Percentiles rank a stretch among this genome's conserved stretches.
phyloP scores from a whole-genome alignment of 192 early-diverging fungal genomes.

The Coemansia sp. region DNA sequence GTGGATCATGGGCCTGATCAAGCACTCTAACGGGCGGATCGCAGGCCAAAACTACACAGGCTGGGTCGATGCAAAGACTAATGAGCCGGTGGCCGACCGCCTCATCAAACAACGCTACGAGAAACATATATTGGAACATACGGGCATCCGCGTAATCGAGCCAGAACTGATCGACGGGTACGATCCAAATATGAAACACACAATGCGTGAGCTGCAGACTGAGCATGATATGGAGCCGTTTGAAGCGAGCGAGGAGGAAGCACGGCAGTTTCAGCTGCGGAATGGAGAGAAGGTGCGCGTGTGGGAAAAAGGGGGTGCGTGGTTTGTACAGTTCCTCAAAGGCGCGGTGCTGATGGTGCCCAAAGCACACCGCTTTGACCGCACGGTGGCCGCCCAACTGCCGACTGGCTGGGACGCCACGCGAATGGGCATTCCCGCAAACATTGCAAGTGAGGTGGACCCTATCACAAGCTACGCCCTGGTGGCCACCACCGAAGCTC shows the following conservation, averaged over 20 bases:
- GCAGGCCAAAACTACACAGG: slow-evolving; percentile 71
- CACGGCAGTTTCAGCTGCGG: slow-evolving; percentile 78
- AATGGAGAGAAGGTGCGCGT: slow-evolving; percentile 75
- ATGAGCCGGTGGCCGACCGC: slow-evolving; percentile 80
- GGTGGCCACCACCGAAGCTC: slow-evolving; percentile 88
- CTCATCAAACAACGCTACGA: slow-evolving; percentile 91
- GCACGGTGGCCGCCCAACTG: slow-evolving; percentile 84
- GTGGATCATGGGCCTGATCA: slow-evolving; percentile 95
- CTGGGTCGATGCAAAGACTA: slow-evolving; percentile 86
- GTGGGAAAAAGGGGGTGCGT: slow-evolving; percentile 33
- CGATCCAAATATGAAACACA: slow-evolving; percentile 79
- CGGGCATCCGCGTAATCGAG: slow-evolving; percentile 91
- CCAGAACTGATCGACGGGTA: slow-evolving; percentile 85
- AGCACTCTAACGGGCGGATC: slow-evolving; percentile 79
- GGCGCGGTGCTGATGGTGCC: slow-evolving; percentile 85
- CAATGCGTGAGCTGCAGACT: slow-evolving; percentile 85
- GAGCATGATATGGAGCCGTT: slow-evolving; percentile 87
- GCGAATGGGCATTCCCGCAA: slow-evolving; percentile 88
- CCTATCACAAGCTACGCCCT: slow-evolving; percentile 85
- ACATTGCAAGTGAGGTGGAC: slow-evolving; percentile 87
- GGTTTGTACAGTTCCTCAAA: slow-evolving; percentile 77
- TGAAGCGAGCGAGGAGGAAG: slow-evolving; percentile 84
- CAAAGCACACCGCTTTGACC: slow-evolving; percentile 90
- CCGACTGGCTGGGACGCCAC: slow-evolving; percentile 92
- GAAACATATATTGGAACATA: slow-evolving; percentile 83